Conservation (phyloP, 2,329 filamentous ascomycete genomes). For the Ascochyta koolunga region DNA sequence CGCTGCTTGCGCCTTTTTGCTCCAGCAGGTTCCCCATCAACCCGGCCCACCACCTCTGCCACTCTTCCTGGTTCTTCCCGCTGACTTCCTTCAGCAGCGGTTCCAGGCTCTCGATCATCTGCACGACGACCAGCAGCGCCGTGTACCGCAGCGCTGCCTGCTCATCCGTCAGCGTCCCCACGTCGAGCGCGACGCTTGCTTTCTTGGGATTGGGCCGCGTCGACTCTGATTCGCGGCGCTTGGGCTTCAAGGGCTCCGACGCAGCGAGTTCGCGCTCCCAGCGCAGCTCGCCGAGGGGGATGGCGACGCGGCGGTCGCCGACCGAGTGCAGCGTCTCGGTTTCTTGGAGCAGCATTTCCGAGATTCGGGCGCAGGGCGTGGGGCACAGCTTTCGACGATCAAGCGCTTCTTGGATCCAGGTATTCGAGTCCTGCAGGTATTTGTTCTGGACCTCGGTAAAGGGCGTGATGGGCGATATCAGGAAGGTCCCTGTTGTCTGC, state of each 20-base stretch:
- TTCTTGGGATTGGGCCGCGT: constrained; percentile 40
- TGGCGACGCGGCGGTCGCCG: constrained; percentile 78
- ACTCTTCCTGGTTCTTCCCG: constrained; percentile 88
- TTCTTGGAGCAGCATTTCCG: constrained; percentile 81
- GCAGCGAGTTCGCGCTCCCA: constrained; percentile 77
- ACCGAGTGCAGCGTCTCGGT: constrained; percentile 72
- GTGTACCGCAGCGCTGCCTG: constrained; percentile 78
- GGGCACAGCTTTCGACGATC: constrained; percentile 72
- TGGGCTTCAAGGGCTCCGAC: constrained; percentile 24
- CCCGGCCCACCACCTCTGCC: constrained; percentile 86
- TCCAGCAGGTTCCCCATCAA: constrained; percentile 85
- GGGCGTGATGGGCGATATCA: constrained; percentile 81
- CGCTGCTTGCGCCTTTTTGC: constrained; percentile 77
- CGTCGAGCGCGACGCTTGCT: constrained; percentile 38
- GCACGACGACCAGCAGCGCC: constrained; percentile 79
- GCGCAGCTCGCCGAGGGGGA: constrained; percentile 81
- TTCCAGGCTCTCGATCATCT: constrained; percentile 85
- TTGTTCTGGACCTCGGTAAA: constrained; percentile 81
- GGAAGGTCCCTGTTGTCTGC: constrained; percentile 76
- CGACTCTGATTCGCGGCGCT: constrained; percentile 64
- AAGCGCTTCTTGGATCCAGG: constrained; percentile 78
- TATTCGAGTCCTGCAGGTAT: constrained; percentile 82
- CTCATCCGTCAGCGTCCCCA: constrained; percentile 65
- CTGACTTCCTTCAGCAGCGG: constrained; percentile 80
- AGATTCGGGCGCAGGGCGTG: constrained; percentile 78